phyloP scores from a whole-genome alignment of 83 land plant species.

The Thuja plicata region DNA sequence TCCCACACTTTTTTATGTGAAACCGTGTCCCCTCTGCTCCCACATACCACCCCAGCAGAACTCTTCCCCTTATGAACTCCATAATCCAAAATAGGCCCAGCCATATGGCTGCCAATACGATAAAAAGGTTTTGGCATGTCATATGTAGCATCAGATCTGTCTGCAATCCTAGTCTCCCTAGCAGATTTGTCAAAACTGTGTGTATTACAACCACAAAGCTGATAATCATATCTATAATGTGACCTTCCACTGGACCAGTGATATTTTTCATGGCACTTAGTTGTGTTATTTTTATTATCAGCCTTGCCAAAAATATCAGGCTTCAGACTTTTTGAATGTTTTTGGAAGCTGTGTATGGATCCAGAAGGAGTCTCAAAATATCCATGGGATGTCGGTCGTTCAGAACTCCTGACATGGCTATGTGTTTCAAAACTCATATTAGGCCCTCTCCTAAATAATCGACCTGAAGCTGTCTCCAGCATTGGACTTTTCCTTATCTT shows the following conservation, averaged over 20 bases:
- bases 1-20: conserved; percentile 61
- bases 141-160: conserved; percentile 29
- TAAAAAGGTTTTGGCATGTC: conserved; percentile 38
- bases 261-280: conserved; percentile 40
- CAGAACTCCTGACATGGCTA: conserved; percentile 21
- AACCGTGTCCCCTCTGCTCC: conserved; percentile 21
- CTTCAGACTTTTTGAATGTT: conserved; percentile 26
- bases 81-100: conserved; percentile 26
- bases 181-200: conserved; percentile 26
- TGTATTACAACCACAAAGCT: conserved; percentile 42
- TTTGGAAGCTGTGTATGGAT: conserved; percentile 26
- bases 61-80: conserved; percentile 38
- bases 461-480: conserved; percentile 31
- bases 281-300: conserved; percentile 20
- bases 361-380: conserved; percentile 22
- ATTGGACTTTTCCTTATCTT: conserved; percentile 45
- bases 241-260: conserved; percentile 28
- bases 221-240: conserved; percentile 41
- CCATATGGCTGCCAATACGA: conserved; percentile 27
- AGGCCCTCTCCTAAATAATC: conserved; percentile 46
- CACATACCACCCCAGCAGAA: conserved; percentile 9
- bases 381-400: conserved; percentile 15
- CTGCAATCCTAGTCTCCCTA: conserved; percentile 32
- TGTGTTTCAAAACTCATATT: conserved; percentile 23
- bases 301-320: conserved; percentile 21